Evolutionary conservation across 225 moss, liverwort and hornwort genomes (phyloP), one percentile per base, ranked within the genome.

Genomic region (Antitrichia curtipendula): DNA sequence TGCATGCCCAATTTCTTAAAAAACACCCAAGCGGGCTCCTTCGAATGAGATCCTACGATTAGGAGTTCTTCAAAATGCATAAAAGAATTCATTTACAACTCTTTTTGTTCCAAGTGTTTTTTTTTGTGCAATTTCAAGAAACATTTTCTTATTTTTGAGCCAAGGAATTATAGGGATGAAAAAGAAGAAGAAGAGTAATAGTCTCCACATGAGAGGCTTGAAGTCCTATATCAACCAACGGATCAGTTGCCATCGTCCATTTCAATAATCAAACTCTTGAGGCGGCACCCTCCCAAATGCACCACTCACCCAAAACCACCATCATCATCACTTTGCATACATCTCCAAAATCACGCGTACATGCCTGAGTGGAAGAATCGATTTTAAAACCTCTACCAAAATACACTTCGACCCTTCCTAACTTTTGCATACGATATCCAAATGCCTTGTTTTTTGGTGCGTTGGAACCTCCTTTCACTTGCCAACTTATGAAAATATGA

Each of bases 1-100:
- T 4, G 2, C 3, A 0, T 41, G 0, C 0, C 0, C 3, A 2
- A 38, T 7, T 22, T 7, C 7, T 13, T 0, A 15, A 70, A 41
- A 13, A 7, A 3, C n/a, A 0, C 0, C n/a, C 2, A 40, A 69
- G 8, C 25, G 0, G 15, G 2, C 3, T 70, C 41, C 1, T 41
- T 15, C 25, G 16, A 43, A 41, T 71, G 43, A 43, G 28, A 43
- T 27, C 16, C 9, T 27, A 5, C 0, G 0, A 6, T 71, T 28
- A 9, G 3, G 4, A 16, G 3, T 27, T 43, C 3, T 71, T 43
- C 0, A 43, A 27, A 71, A 71, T 43, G 9, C 9, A 27, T 9
- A 15, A 8, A 70, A n/a, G n/a, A 41, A 5, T 9, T 41, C 15
- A 70, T 41, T 41, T 15, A 27, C 9, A 27, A 27, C 0, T 27